Base-by-base conservation (phyloP, 2,329 filamentous ascomycete genomes). In the Magnaporthales sp. region DNA sequence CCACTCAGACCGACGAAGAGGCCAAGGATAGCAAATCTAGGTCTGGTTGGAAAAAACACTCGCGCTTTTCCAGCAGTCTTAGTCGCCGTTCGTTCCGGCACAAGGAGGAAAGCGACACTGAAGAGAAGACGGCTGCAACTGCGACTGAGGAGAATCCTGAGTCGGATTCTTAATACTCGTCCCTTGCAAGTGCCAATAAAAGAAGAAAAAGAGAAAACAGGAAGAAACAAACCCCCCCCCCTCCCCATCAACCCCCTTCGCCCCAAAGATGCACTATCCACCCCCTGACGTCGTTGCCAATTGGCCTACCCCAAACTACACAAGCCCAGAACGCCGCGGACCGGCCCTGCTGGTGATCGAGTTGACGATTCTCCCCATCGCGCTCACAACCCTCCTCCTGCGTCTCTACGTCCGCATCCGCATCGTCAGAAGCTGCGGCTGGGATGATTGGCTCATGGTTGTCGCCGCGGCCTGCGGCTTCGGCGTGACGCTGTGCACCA, bases 391-490 rank as follows among this genome's bases (percentile, higher is more conserved):
- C 24, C 70, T 80, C 9, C 63, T 69, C 29, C 71, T 78, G 63
- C 75, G 79, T 15, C 72, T 80, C 54, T 79, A 79, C 62, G 78
- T 79, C 62, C 72, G 77, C 10, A 67, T 76, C 2, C 66, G 69
- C 66, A 72, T 77, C 46, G 72, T 79, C 38, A 73, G 74, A 60
- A 75, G 72, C 64, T 73, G 68, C 51, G 75, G 76, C 38, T 71
- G 73, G 65, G 79, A 80, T 68, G 79, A 80, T 70, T 80, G 76
- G 78, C 65, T 80, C 13, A 80, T 80, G 78, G 68, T 79, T 5
- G 73, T 66, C 38, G 77, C 77, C 4, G 74, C 75, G 68, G 77
- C 51, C 22, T 64, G 38, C 22, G 63, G 63, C 19, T 3, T 54
- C 4, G 63, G 63, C n/a, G 63, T 64, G 5, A 56, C 63, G 7